These are phyloP conservation scores for sunflower (Helianthus annuus) DNA, from an alignment of 129 eudicot species.

Conservation along the genomic window DNA sequence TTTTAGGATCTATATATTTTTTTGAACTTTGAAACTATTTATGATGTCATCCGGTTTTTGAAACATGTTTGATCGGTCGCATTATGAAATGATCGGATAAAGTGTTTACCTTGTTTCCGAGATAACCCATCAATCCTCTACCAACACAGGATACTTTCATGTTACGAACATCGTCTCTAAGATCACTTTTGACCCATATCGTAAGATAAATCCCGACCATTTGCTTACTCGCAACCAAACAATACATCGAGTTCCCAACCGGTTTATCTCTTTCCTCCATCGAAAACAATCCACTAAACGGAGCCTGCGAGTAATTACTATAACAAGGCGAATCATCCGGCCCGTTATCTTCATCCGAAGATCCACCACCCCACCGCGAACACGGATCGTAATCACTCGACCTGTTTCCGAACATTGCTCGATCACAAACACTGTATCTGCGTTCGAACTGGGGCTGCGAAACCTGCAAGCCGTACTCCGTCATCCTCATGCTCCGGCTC, in stretches of 20 bases:
- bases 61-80: too few species aligned
- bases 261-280: conserved; percentile 60
- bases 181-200: conserved; percentile 84
- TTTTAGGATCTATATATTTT: too few species aligned
- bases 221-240: conserved; percentile 95
- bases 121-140: conserved; percentile 98
- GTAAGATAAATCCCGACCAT: conserved; percentile 96
- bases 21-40: too few species aligned
- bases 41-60: too few species aligned
- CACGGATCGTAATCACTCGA: conserved; percentile 59
- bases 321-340: conserved; percentile 65
- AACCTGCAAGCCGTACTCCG: conserved; percentile 50
- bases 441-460: conserved; percentile 65
- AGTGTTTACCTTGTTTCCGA: conserved; percentile 85
- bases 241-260: conserved; percentile 62
- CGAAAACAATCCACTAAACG: conserved; percentile 47
- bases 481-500: conserved; percentile 83
- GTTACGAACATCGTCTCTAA: conserved; percentile 74
- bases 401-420: conserved; percentile 62
- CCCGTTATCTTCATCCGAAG: conserved; percentile 84
- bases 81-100: neutral
- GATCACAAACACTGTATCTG: conserved; percentile 84
- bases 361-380: conserved; percentile 56
- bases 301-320: conserved; percentile 51
- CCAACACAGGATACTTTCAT: conserved; percentile 97